Evolutionary conservation across 768 basidiomycete genomes (phyloP).

Genomic region (Sarcomyxa edulis): DNA sequence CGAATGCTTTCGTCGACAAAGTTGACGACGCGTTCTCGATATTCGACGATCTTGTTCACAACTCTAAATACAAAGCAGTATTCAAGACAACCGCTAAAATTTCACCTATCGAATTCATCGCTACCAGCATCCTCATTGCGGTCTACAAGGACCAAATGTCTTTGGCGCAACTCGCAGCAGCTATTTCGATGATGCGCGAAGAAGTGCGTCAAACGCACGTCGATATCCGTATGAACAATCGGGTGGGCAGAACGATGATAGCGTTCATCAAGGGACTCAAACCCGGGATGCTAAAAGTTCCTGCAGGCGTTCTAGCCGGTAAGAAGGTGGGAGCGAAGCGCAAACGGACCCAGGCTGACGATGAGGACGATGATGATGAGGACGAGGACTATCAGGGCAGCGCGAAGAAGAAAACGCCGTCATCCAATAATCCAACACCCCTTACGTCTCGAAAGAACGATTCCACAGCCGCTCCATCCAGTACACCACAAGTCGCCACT

Average conservation of each 20-base stretch:
- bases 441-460: too few species aligned
- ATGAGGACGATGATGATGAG: conserved; percentile 14
- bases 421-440: too few species aligned
- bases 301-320: conserved; percentile 7
- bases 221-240: conserved; percentile 63
- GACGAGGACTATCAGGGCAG: too few species aligned
- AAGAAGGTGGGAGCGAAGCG: conserved; percentile 11
- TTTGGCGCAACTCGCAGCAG: conserved; percentile 33
- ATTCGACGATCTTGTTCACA: conserved; percentile 37
- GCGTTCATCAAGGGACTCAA: conserved; percentile 38
- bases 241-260: conserved; percentile 50
- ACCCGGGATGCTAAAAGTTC: conserved; percentile 5
- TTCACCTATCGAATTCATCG: conserved; percentile 65
- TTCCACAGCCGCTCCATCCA: too few species aligned
- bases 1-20: conserved; percentile 19
- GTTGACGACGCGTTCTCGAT: conserved; percentile 28
- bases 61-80: conserved; percentile 23
- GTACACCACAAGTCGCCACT: too few species aligned
- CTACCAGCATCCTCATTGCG: conserved; percentile 46
- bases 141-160: conserved; percentile 36
- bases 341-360: conserved; percentile 11
- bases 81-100: conserved; percentile 44
- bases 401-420: too few species aligned
- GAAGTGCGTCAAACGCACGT: conserved; percentile 48
- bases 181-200: conserved; percentile 46